These are phyloP conservation scores for Elsinoe australis DNA, from an alignment of 2,329 filamentous ascomycete species.

Conservation along the genomic window DNA sequence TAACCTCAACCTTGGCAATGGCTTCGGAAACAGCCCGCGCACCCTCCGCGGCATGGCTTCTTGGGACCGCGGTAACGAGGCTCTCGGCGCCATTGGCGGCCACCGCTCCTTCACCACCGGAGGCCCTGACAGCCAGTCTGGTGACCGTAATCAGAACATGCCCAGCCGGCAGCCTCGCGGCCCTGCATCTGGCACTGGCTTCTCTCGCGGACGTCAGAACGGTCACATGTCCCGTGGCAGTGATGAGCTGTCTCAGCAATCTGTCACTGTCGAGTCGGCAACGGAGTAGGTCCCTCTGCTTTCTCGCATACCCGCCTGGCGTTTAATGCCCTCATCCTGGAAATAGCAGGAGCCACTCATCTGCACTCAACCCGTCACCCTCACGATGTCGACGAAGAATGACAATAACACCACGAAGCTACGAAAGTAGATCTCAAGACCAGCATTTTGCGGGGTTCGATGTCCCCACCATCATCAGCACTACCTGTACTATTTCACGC, in stretches of 20 bases:
- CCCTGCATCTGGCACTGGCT: slow-evolving; percentile 52
- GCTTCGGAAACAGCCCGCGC: slow-evolving; percentile 49
- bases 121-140: slow-evolving; percentile 47
- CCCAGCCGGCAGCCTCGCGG: slow-evolving; percentile 57
- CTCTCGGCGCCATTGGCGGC: slow-evolving; percentile 52
- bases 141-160: slow-evolving; percentile 40
- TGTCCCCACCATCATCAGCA: slow-evolving; percentile 19
- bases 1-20: slow-evolving; percentile 49
- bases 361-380: slow-evolving; percentile 16
- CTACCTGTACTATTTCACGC: slow-evolving; percentile 17
- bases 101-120: slow-evolving; percentile 54
- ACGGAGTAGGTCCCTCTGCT: slow-evolving; percentile 11
- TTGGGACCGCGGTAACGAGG: slow-evolving; percentile 48
- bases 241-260: slow-evolving; percentile 55
- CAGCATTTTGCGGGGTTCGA: slow-evolving; percentile 18
- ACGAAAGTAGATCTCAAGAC: slow-evolving; percentile 22
- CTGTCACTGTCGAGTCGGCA: slow-evolving; percentile 43
- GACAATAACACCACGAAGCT: slow-evolving; percentile 21
- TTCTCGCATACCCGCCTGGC: neutral
- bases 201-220: slow-evolving; percentile 49
- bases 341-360: neutral
- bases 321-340: neutral
- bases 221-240: slow-evolving; percentile 55
- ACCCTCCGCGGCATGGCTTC: slow-evolving; percentile 54
- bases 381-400: slow-evolving; percentile 23